Evolutionary conservation across 257 asterid genomes (phyloP).

Genomic region (Handroanthus guayacan): DNA sequence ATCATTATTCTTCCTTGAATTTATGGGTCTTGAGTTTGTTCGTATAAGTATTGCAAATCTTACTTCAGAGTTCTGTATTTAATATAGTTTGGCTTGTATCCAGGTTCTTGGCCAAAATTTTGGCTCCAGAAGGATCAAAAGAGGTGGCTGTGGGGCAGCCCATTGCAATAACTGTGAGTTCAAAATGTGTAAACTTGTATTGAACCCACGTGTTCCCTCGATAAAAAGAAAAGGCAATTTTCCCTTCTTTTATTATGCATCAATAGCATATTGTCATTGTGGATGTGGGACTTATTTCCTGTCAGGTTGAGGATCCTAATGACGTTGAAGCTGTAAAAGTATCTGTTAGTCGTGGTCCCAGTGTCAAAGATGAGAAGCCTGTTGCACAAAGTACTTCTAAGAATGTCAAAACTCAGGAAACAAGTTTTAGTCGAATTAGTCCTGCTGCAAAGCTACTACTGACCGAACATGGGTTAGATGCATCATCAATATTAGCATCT

Average conservation of each 20-base stretch:
- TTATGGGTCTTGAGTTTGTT: conserved; percentile 13
- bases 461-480: conserved; percentile 78
- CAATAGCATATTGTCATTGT: conserved; percentile 28
- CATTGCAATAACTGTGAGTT: conserved; percentile 89
- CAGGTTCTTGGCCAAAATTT: conserved; percentile 91
- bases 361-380: conserved; percentile 58
- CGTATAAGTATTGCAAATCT: conserved; percentile 20
- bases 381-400: conserved; percentile 48
- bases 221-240: conserved; percentile 1
- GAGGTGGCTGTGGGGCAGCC: conserved; percentile 96
- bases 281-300: conserved; percentile 41
- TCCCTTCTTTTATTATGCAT: conserved; percentile 26
- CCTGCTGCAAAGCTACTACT: conserved; percentile 95
- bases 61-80: conserved; percentile 27
- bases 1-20: conserved; percentile 1
- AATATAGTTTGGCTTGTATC: conserved; percentile 38
- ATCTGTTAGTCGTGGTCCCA: conserved; percentile 51
- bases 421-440: conserved; percentile 72
- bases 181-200: conserved; percentile 34
- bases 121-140: conserved; percentile 94
- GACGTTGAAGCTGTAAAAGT: conserved; percentile 79
- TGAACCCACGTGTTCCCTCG: background rate
- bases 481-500: conserved; percentile 77
- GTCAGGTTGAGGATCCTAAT: conserved; percentile 91
- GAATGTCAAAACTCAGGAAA: conserved; percentile 49